Base-by-base conservation (phyloP, 768 basidiomycete genomes). In the Kwoniella sp. region DNA sequence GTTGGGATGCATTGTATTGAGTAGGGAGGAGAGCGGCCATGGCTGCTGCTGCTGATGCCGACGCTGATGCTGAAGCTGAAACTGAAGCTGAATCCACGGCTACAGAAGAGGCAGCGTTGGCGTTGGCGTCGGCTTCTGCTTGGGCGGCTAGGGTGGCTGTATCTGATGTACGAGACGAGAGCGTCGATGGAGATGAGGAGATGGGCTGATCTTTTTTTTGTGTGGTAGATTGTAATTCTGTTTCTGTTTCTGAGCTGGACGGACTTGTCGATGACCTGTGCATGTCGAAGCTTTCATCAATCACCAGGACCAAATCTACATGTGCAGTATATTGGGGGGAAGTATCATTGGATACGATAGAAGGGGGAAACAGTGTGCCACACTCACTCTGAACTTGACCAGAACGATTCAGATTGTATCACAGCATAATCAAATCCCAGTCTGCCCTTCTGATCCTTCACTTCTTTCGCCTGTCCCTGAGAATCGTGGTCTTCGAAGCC, bases 371-470 rank as follows among this genome's bases (percentile, higher is more conserved):
- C 46, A 19, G 22, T 24, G 58, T 17, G 30, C 19, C 15, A 51
- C 40, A 44, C 40, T 44, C 40, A 44, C 40, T 33, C 33, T 33
- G 33, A n/a, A n/a, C 33, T 15, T 15, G 17, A 3, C 40, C 40
- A 51, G n/a, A 17, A 53, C 44, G n/a, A 40, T 24, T 47, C 30
- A n/a, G 40, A 30, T 26, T 62, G 40, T 29, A 73, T 58, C 3
- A 68, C 29, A 29, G 69, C 69, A 51, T 63, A 52, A 59, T 74
- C 73, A 27, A 74, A 70, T 12, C 67, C 64, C 55, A 74, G 51
- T 52, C 67, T 60, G 12, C 27, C 40, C 7, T 9, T 19, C 40
- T 3, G 40, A 44, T 9, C 40, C 40, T 3, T 44, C 7, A 56
- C 57, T 22, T 22, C 64, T n/a, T 6, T 53, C 37, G 25, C 26